Evolutionary conservation across 2,329 filamentous ascomycete genomes (phyloP).

Genomic region (Cadophora sp.): DNA sequence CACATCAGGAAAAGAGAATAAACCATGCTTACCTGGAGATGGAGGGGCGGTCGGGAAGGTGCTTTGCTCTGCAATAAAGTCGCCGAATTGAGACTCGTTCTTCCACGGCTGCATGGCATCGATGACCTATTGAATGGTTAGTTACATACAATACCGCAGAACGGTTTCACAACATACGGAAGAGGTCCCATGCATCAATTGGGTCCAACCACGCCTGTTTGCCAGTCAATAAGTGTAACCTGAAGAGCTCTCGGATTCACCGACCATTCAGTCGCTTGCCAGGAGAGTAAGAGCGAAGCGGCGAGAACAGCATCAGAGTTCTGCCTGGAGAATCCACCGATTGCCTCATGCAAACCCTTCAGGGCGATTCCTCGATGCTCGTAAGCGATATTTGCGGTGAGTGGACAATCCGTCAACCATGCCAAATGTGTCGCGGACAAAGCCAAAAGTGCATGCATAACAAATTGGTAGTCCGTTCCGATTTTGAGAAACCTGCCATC

Average conservation of each 20-base stretch:
- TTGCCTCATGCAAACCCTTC: constrained; percentile 86
- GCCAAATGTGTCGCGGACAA: constrained; percentile 96
- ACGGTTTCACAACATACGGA: constrained; percentile 64
- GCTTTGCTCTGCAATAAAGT: constrained; percentile 82
- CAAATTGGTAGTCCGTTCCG: constrained; percentile 81
- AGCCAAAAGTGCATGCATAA: constrained; percentile 91
- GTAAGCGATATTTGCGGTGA: constrained; percentile 87
- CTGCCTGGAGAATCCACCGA: constrained; percentile 81
- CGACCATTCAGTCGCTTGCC: constrained; percentile 97
- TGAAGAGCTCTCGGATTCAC: constrained; percentile 47
- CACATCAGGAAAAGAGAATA: background rate
- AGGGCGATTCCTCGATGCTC: constrained; percentile 87
- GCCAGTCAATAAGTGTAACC: constrained; percentile 46
- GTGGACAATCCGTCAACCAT: constrained; percentile 83
- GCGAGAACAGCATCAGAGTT: constrained; percentile 93
- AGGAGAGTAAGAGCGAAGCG: constrained; percentile 89
- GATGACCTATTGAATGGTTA: constrained; percentile 68
- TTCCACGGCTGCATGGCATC: constrained; percentile 92
- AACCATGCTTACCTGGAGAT: constrained; percentile 52
- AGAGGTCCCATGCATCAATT: constrained; percentile 88
- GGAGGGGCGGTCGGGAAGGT: constrained; percentile 72
- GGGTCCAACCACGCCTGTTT: constrained; percentile 86
- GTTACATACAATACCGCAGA: constrained; percentile 28
- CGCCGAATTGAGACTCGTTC: constrained; percentile 84
- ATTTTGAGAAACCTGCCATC: constrained; percentile 76